phyloP scores from a whole-genome alignment of 257 asterid species.

The Nicotiana benthamiana region DNA sequence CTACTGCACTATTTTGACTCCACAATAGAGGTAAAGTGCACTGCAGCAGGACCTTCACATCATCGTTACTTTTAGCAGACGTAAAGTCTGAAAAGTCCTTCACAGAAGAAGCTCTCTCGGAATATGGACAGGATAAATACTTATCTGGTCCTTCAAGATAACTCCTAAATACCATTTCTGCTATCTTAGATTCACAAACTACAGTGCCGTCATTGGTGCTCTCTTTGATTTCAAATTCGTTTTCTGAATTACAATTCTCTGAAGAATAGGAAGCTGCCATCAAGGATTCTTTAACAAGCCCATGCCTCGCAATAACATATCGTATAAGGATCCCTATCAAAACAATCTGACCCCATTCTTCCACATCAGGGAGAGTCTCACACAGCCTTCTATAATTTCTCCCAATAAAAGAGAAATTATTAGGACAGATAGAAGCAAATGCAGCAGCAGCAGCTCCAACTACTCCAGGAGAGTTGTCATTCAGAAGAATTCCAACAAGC shows the following conservation, averaged over 20 bases:
- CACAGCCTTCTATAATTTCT: conserved; percentile 75
- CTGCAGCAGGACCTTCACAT: conserved; percentile 68
- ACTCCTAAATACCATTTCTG: conserved; percentile 61
- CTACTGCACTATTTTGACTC: conserved; percentile 94
- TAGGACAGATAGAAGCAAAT: conserved; percentile 86
- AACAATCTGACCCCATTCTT: conserved; percentile 97
- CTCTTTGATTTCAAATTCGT: conserved; percentile 26
- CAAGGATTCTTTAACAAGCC: conserved; percentile 82
- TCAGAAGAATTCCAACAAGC: conserved; percentile 77
- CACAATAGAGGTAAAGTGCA: conserved; percentile 83
- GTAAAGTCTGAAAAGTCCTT: conserved; percentile 43
- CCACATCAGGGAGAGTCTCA: conserved; percentile 93
- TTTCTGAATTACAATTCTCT: conserved; percentile 27
- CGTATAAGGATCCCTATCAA: conserved; percentile 77
- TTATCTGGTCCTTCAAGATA: conserved; percentile 96
- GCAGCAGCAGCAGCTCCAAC: conserved; percentile 98
- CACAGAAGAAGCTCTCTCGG: conserved; percentile 35
- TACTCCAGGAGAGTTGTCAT: conserved; percentile 88
- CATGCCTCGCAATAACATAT: conserved; percentile 84
- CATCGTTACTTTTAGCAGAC: conserved; percentile 74
- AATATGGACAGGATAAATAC: conserved; percentile 53
- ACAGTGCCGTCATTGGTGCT: conserved; percentile 25
- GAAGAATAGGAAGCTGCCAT: conserved; percentile 40
- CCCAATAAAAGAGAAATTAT: conserved; percentile 68
- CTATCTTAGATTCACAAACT: conserved; percentile 43